These are phyloP conservation scores for Nadsonia fulvescens DNA, from an alignment of 805 yeast genomes.

Conservation along the genomic window DNA sequence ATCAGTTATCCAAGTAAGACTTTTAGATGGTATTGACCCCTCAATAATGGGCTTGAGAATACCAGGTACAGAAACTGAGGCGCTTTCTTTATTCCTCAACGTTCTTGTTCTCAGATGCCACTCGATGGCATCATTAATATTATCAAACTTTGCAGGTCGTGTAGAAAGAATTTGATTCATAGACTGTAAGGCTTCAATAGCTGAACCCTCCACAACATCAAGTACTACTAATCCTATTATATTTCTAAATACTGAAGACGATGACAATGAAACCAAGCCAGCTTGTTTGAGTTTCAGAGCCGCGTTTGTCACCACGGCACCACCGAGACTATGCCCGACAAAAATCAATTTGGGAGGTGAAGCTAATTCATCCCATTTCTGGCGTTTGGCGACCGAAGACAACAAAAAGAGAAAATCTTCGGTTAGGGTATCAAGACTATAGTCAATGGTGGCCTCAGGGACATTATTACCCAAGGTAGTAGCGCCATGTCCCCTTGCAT, in stretches of 20 bases:
- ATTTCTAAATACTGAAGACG: no score
- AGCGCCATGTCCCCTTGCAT: slow-evolving; percentile 73
- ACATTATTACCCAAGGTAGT: slow-evolving; percentile 19
- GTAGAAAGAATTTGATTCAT: slow-evolving; percentile 49
- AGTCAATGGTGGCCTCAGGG: slow-evolving; percentile 18
- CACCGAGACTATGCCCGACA: slow-evolving; percentile 89
- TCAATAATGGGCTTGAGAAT: slow-evolving; percentile 22
- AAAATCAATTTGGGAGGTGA: slow-evolving; percentile 29
- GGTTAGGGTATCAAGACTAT: slow-evolving; percentile 32
- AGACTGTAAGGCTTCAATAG: slow-evolving; percentile 43
- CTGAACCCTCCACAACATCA: slow-evolving; percentile 92
- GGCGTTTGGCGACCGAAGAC: slow-evolving; percentile 18
- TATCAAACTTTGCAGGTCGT: slow-evolving; percentile 45
- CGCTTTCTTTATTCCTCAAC: slow-evolving; percentile 41
- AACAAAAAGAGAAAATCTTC: slow-evolving; percentile 40
- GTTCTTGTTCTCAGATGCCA: slow-evolving; percentile 59
- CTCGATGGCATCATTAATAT: slow-evolving; percentile 42
- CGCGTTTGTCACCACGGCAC: slow-evolving; percentile 53
- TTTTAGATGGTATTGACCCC: no score
- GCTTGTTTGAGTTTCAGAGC: slow-evolving; percentile 14
- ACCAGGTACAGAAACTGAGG: slow-evolving; percentile 62
- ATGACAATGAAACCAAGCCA: no score
- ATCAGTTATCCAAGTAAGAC: slow-evolving; percentile 44
- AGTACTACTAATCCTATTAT: slow-evolving; percentile 58
- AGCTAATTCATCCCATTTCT: slow-evolving; percentile 7